Evolutionary conservation across 805 yeast species (phyloP).

Genomic region (Candida germanica): DNA sequence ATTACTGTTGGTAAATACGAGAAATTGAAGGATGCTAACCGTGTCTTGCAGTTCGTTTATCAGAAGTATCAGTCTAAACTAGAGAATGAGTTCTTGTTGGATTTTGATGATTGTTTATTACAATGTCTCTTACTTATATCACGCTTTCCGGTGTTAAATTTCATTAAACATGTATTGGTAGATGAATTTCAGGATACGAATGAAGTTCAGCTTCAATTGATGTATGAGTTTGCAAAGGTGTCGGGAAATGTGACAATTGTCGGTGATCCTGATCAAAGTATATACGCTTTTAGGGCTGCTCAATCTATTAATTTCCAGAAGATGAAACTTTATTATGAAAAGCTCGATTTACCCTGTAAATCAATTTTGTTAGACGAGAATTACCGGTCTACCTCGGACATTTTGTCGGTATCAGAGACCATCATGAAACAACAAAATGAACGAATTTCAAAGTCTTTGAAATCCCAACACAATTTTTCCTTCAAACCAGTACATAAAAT

Average conservation of each 20-base stretch:
- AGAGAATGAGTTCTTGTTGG: slow-evolving; percentile 45
- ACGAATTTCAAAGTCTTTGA: slow-evolving; percentile 42
- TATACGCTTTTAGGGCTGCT: slow-evolving; percentile 86
- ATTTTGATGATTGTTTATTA: slow-evolving; percentile 81
- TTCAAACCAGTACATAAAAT: slow-evolving; percentile 47
- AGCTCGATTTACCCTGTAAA: slow-evolving; percentile 15
- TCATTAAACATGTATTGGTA: slow-evolving; percentile 69
- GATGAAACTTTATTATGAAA: slow-evolving; percentile 45
- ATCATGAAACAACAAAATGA: slow-evolving; percentile 60
- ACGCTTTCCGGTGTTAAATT: slow-evolving; percentile 43
- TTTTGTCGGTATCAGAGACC: slow-evolving; percentile 60
- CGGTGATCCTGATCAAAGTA: slow-evolving; percentile 96
- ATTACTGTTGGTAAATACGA: slow-evolving; percentile 39
- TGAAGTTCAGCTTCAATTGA: slow-evolving; percentile 65
- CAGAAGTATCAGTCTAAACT: slow-evolving; percentile 51
- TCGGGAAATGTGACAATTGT: slow-evolving; percentile 72
- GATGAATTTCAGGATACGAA: slow-evolving; percentile 97
- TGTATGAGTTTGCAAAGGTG: slow-evolving; percentile 45
- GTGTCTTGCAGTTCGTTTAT: slow-evolving; percentile 37
- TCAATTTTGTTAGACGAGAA: slow-evolving; percentile 56
- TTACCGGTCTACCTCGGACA: slow-evolving; percentile 74
- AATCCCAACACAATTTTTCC: slow-evolving; percentile 42
- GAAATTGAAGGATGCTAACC: slow-evolving; percentile 10
- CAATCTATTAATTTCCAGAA: slow-evolving; percentile 59
- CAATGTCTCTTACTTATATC: slow-evolving; percentile 49